Percentiles rank a stretch among this genome's conserved stretches.
Conservation (phyloP, 169 alveolate genomes). For the Eimeria brunetti region DNA sequence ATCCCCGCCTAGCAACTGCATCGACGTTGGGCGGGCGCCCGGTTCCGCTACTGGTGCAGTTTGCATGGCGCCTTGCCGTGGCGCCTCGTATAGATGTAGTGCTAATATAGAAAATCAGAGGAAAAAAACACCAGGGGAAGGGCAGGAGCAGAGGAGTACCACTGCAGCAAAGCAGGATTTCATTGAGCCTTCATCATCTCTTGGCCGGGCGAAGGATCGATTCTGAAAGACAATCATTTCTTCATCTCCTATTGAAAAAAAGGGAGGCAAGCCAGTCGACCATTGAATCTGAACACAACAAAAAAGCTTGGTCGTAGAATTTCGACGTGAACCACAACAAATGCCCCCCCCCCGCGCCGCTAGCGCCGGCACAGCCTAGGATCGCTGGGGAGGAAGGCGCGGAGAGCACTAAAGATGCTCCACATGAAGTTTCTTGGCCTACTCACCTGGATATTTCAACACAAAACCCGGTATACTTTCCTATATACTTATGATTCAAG, state of each 20-base stretch:
- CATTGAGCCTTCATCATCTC: neutral
- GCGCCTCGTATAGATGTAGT: neutral
- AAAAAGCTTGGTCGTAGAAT: no score
- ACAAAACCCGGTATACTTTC: neutral
- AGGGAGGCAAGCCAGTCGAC: neutral
- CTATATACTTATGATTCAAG: neutral
- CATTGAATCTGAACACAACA: neutral
- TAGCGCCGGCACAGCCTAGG: neutral
- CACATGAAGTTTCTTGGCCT: no score
- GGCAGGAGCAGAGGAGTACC: neutral
- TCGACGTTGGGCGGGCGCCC: neutral
- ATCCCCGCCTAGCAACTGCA: neutral
- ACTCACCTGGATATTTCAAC: no score
- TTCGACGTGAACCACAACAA: no score
- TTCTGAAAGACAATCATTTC: neutral
- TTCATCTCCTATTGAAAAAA: neutral
- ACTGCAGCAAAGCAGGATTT: neutral
- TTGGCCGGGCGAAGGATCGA: neutral
- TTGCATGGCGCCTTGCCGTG: neutral
- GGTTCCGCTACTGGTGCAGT: neutral
- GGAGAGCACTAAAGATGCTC: neutral
- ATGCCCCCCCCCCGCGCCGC: neutral
- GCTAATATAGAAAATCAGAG: neutral
- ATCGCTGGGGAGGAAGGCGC: neutral
- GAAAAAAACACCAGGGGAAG: neutral